Evolutionary conservation across 768 basidiomycete genomes (phyloP).

Genomic region (Kwoniella dejecticola): DNA sequence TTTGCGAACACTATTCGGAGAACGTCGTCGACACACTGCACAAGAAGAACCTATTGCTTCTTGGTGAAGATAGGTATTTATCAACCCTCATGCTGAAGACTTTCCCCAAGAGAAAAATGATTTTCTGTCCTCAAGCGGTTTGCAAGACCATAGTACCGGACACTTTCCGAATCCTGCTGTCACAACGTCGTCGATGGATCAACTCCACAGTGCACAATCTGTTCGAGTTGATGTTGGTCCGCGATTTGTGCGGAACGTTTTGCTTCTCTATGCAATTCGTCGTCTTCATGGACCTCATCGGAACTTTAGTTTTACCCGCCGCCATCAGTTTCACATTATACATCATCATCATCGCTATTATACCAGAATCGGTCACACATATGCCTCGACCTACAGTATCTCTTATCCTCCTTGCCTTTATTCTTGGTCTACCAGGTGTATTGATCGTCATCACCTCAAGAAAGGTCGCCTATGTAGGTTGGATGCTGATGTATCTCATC

Average conservation of each 20-base stretch:
- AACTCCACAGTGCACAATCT: conserved; percentile 98
- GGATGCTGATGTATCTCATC: conserved; percentile 92
- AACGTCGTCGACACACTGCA: conserved; percentile 98
- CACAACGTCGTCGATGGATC: conserved; percentile 98
- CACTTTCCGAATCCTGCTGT: conserved; percentile 87
- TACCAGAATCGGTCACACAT: conserved; percentile 65
- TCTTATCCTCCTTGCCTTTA: conserved; percentile 85
- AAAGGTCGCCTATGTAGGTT: conserved; percentile 90
- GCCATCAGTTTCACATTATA: conserved; percentile 97
- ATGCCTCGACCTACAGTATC: conserved; percentile 71
- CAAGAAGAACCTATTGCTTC: conserved; percentile 96
- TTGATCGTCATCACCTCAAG: conserved; percentile 94
- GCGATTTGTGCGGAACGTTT: conserved; percentile 99
- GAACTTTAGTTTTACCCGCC: conserved; percentile 93
- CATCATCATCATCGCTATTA: conserved; percentile 82
- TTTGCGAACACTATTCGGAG: conserved; percentile 98
- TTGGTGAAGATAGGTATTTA: conserved; percentile 98
- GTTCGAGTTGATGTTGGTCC: conserved; percentile 88
- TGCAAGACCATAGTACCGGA: conserved; percentile 99
- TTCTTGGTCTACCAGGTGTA: conserved; percentile 92
- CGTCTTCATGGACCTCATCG: conserved; percentile 95
- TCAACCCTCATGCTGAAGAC: conserved; percentile 97
- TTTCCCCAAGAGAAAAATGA: conserved; percentile 98
- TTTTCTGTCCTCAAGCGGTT: conserved; percentile 97
- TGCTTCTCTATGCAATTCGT: conserved; percentile 99